phyloP scores from a whole-genome alignment of 257 asterid genomes.

The Leptodermis oblonga region DNA sequence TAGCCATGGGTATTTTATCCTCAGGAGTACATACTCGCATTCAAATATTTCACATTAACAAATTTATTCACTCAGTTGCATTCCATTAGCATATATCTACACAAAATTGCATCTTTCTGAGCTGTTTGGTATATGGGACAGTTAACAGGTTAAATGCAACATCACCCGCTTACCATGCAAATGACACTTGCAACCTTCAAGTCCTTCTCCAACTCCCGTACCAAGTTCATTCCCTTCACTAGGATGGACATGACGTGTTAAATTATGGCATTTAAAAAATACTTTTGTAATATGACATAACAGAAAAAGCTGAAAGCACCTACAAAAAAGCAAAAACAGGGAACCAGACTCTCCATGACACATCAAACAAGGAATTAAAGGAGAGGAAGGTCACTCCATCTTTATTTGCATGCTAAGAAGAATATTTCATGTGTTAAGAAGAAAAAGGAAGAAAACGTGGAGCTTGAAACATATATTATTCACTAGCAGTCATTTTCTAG shows the following conservation, averaged over 20 bases:
- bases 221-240: conserved; percentile 99
- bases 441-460: not conserved
- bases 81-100: not conserved
- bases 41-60: not conserved
- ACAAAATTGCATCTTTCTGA: conserved; percentile 4
- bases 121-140: conserved; percentile 11
- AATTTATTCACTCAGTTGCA: not conserved
- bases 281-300: not conserved
- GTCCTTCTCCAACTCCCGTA: conserved; percentile 92
- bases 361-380: not conserved
- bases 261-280: not conserved
- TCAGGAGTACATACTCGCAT: not conserved
- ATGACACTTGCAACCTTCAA: conserved; percentile 97
- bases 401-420: not conserved
- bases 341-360: not conserved
- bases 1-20: not conserved
- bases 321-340: not conserved
- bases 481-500: not conserved
- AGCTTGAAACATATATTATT: not conserved
- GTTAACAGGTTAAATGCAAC: conserved; percentile 24
- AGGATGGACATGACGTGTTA: conserved; percentile 13
- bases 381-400: not conserved
- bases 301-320: not conserved
- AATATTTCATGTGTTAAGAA: not conserved
- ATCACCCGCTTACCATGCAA: conserved; percentile 95